Evolutionary conservation across 176 grass and related monocot genomes (phyloP), one percentile per base, ranked within the genome.

Genomic region (Cenchrus fungigraminus): DNA sequence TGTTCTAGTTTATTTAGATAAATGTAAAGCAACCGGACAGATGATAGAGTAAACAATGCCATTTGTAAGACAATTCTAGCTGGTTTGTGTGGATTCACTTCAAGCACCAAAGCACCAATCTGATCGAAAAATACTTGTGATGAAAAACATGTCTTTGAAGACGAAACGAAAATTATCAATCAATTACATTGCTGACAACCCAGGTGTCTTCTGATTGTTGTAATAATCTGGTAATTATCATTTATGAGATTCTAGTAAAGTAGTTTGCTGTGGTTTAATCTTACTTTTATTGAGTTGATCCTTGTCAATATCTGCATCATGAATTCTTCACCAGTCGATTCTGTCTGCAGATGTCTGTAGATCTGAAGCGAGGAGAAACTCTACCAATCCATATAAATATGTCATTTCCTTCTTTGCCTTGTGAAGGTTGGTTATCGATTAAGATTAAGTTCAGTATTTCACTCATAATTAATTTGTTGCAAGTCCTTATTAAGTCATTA

Each of bases 301-400:
- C 49, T 59, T 86, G 44, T 17, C 76, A 59, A 50, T 43, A 71
- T 60, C 40, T 77, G 52, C 34, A 65, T 86, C 68, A 82, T 65
- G 15, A 79, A 70, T 65, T 74, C 34, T 68, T 84, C 15, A 60
- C 68, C 6, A 58, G 74, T 80, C 84, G 53, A 40, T 84, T 55
- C 15, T 88, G 5, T 85, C 32, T 84, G 78, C 86, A 99, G 93
- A 99, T 99, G 97, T 99, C 97, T 64, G 97, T 99, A 81, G 97
- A 96, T 99, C 50, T 96, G 52, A 96, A 99, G 83, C 82, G 93
- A 89, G 93, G 93, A 89, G 93, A 99, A 91, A 99, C 86, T 77
- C 88, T 99, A 79, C 91, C 93, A 4, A 98, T 98, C 90, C 82
- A 98, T 85, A 92, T 98, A 89, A 99, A 99, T 87, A 91, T 99